Evolutionary conservation across 495 filamentous ascomycete species (phyloP), one percentile per base, ranked within the genome.

Genomic region (Neurospora sp.): DNA sequence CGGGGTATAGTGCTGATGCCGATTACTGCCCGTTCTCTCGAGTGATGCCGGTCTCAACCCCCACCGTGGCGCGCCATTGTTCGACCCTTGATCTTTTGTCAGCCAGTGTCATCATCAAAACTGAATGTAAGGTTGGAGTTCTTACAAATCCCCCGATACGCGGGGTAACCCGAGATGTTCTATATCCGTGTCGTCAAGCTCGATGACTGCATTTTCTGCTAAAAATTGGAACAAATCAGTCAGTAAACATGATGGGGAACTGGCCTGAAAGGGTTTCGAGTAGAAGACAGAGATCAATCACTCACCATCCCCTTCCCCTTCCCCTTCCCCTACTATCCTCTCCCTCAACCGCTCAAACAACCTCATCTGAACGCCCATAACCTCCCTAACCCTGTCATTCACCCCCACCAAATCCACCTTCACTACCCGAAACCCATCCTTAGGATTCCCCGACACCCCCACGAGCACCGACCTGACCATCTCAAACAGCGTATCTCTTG

Each of bases 21-120:
- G 8, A 45, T 20, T 65, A 65, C 53, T 65, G 14, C 22, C 8
- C 27, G 3, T 16, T 65, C 27, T 37, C 27, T 3, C 12, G 53
- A 35, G 27, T 65, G 31, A 65, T 65, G 31, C 53, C 53, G 6
- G 53, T 35, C 53, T 65, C 53, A 31, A 8, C 27, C 53, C 53
- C 53, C 10, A 65, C 53, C 5, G 27, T 65, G n/a, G 44, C 69
- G 39, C 73, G 73, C 73, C 73, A 74, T 41, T 72, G 71, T 68
- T 72, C 73, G n/a, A 74, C 42, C 71, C 68, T 72, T n/a, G 18
- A 18, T 65, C 8, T 35, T 3, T 14, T 31, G 27, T 65, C 14
- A 65, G 53, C 27, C 27, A 27, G 4, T 31, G 27, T 31, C 27
- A 5, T 65, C 53, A 65, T 18, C 4, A 35, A 35, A 18, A 35